These are phyloP conservation scores for Solanum chacoense DNA, from an alignment of 305 asterid genomes.

Conservation along the genomic window DNA sequence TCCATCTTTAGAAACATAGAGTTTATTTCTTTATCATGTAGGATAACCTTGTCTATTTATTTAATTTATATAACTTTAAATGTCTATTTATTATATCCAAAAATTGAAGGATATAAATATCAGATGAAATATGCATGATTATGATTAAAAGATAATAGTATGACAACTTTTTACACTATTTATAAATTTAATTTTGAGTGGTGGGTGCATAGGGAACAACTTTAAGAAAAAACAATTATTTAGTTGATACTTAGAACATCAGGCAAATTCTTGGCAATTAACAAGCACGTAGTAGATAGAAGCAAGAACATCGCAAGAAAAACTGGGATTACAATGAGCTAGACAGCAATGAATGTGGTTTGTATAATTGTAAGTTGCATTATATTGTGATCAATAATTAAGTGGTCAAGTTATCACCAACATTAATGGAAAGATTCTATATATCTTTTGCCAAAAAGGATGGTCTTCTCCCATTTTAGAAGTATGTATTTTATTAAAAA, in stretches of 20 bases:
- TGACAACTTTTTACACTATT: neutral
- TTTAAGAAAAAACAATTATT: neutral
- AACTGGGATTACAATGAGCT: neutral
- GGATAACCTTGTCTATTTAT: neutral
- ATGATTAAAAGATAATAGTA: neutral
- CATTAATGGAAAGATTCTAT: neutral
- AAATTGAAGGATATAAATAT: no score
- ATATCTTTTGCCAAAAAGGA: neutral
- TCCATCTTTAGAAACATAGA: no score
- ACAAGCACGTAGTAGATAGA: neutral
- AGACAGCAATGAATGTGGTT: neutral
- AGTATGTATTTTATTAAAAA: neutral
- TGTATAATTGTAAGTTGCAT: neutral
- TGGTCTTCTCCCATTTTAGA: neutral
- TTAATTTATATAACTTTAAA: no score
- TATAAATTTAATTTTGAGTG: neutral
- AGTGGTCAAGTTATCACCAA: neutral
- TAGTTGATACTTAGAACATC: neutral
- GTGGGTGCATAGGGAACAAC: neutral
- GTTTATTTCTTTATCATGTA: no score
- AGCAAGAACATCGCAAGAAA: neutral
- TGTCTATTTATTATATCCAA: neutral
- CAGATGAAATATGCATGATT: neutral
- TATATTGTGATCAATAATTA: neutral
- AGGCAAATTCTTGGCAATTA: neutral